These are phyloP conservation scores for Salix arbutifolia DNA, from an alignment of 345 rosid species.

Conservation along the genomic window DNA sequence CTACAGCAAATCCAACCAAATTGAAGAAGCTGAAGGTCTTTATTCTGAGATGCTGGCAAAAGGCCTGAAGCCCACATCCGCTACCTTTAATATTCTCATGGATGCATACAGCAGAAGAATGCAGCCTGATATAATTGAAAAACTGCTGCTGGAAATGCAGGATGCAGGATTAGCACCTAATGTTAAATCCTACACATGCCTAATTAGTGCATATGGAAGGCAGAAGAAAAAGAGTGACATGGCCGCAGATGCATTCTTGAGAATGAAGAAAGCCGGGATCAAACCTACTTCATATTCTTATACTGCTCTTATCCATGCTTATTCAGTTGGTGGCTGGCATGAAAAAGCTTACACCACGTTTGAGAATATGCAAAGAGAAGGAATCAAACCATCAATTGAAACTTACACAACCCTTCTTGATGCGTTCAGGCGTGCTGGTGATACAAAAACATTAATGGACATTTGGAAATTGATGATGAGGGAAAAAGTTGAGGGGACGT, in stretches of 20 bases:
- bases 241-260: slow-evolving; percentile 77
- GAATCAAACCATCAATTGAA: slow-evolving; percentile 70
- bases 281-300: slow-evolving; percentile 75
- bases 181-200: slow-evolving; percentile 64
- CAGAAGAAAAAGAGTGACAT: slow-evolving; percentile 67
- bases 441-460: slow-evolving; percentile 48
- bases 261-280: slow-evolving; percentile 69
- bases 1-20: slow-evolving; percentile 56
- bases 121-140: slow-evolving; percentile 79
- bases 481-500: slow-evolving; percentile 58
- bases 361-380: slow-evolving; percentile 59
- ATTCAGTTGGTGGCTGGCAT: slow-evolving; percentile 75
- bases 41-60: slow-evolving; percentile 64
- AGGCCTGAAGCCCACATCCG: slow-evolving; percentile 55
- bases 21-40: slow-evolving; percentile 86
- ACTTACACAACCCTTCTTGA: slow-evolving; percentile 81
- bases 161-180: slow-evolving; percentile 55
- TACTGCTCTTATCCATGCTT: slow-evolving; percentile 84
- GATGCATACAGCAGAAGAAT: slow-evolving; percentile 84
- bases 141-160: slow-evolving; percentile 63
- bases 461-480: slow-evolving; percentile 76
- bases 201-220: slow-evolving; percentile 78
- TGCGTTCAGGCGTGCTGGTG: slow-evolving; percentile 77
- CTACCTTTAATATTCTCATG: slow-evolving; percentile 68
- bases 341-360: slow-evolving; percentile 67